These are phyloP conservation scores for Colletotrichum sp. DNA, from an alignment of 2,329 filamentous ascomycete genomes.

Conservation along the genomic window DNA sequence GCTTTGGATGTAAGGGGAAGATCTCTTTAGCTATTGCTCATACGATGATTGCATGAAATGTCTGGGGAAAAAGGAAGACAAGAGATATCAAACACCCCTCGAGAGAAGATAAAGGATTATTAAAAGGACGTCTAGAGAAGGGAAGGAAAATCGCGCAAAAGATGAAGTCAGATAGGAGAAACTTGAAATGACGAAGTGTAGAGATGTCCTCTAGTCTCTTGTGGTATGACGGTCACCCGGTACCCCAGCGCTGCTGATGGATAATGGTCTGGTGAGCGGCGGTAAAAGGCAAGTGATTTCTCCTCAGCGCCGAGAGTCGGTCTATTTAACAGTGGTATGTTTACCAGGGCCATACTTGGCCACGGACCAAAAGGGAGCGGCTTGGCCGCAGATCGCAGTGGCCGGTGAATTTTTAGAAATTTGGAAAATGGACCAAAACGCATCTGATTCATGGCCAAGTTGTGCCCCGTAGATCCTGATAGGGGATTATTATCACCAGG, in stretches of 20 bases:
- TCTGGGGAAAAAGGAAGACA: not conserved
- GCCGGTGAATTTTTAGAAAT: not conserved
- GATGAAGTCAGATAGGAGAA: not conserved
- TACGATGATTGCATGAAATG: not conserved
- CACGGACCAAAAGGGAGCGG: not conserved
- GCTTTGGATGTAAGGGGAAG: not conserved
- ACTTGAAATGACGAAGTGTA: slow-evolving; percentile 1
- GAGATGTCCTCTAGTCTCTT: not conserved
- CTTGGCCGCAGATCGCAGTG: slow-evolving; percentile 9
- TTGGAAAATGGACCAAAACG: not conserved
- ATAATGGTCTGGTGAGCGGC: slow-evolving; percentile 10
- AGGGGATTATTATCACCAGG: not conserved
- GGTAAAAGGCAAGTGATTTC: not conserved
- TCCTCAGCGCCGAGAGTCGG: slow-evolving; percentile 3
- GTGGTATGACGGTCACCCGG: slow-evolving; percentile 14
- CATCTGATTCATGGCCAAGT: slow-evolving; percentile 11
- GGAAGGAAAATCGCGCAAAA: not conserved
- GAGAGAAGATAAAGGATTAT: not conserved
- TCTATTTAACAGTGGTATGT: slow-evolving; percentile 15
- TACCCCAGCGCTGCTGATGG: slow-evolving; percentile 19
- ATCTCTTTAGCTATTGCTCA: not conserved
- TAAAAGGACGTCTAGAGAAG: not conserved
- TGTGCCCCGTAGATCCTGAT: slow-evolving; percentile 1
- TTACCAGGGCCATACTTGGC: slow-evolving; percentile 2
- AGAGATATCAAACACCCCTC: not conserved